phyloP scores from a whole-genome alignment of 2,329 filamentous ascomycete genomes.

The Phialophora expanda region DNA sequence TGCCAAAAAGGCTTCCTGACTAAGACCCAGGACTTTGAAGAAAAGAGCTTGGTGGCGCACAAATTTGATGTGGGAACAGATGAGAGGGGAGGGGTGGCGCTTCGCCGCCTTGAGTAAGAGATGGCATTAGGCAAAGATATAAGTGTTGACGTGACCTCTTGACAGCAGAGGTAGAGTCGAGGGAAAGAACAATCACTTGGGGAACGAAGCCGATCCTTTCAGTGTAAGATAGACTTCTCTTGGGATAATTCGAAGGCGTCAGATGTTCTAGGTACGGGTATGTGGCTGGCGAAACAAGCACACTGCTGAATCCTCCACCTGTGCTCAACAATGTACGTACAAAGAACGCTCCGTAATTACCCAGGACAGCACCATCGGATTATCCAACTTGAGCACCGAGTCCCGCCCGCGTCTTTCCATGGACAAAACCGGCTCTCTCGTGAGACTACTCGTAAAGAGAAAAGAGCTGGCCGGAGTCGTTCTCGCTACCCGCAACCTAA shows the following conservation, averaged over 20 bases:
- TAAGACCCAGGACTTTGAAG: constrained; percentile 8
- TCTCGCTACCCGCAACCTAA: constrained; percentile 14
- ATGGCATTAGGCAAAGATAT: not conserved
- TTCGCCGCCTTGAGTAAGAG: not conserved
- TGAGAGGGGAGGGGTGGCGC: constrained; percentile 4
- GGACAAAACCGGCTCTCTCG: constrained; percentile 1
- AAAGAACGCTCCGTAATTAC: not conserved
- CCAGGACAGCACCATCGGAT: not conserved
- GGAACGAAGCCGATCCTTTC: not conserved
- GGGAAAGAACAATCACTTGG: not conserved
- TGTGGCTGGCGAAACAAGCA: not conserved
- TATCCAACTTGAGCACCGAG: constrained; percentile 1
- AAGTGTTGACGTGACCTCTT: not conserved
- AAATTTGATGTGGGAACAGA: constrained; percentile 6
- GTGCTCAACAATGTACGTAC: not conserved
- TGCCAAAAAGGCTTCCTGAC: constrained; percentile 19
- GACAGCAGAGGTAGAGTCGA: not conserved
- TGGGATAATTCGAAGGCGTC: not conserved
- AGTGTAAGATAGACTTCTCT: not conserved
- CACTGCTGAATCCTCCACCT: not conserved
- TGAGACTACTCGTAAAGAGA: constrained; percentile 9
- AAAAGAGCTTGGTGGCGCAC: constrained; percentile 13
- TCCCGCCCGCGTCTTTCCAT: constrained; percentile 3
- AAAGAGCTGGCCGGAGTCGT: constrained; percentile 17
- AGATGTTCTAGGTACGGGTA: not conserved